Base-by-base conservation (phyloP, 108 stramenopile species). In the Conticribra guillardii region DNA sequence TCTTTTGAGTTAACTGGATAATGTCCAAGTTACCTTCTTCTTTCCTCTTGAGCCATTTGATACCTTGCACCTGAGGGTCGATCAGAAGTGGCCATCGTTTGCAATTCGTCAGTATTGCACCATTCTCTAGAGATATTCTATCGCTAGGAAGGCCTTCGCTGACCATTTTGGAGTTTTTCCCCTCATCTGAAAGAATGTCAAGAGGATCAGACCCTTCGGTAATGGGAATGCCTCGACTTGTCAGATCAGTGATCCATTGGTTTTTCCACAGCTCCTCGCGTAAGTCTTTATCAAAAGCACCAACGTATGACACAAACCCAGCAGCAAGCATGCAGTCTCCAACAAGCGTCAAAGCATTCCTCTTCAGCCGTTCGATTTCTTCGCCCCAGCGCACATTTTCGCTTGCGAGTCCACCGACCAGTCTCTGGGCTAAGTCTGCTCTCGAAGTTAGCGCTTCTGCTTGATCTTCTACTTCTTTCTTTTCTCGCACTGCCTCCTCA, bases 241-340 rank as follows among this genome's bases (percentile, higher is more conserved):
- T 79, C 4, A 96, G 64, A 49, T 96, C 94, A 30, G 62, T 48
- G 44, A 77, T 84, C 96, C 96, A 96, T 31, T 84, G 74, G 26
- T 71, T 59, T 46, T 84, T 76, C 91, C 91, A 92, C 28, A 90
- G 67, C 22, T 85, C 73, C 37, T 86, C 83, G 1, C 96, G 89
- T 73, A 89, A 82, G 23, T 53, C 76, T 50, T 92, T 85, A 53
- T 95, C 94, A 75, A 96, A 96, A n/a, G 92, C 88, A 46, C 96
- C 96, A 19, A 95, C 76, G 68, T 96, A 96, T n/a, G 91, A 91
- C 24, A 96, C 94, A 52, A 95, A 95, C 11, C 94, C 96, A 32
- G 93, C 82, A 26, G 91, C 89, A 34, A 96, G 78, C 88, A 96
- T 95, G 60, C 91, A 93, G 76, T 96, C 93, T 22, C 96, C 96